Evolutionary conservation across 495 filamentous ascomycete species (phyloP).

Genomic region (Daldinia caldariorum): DNA sequence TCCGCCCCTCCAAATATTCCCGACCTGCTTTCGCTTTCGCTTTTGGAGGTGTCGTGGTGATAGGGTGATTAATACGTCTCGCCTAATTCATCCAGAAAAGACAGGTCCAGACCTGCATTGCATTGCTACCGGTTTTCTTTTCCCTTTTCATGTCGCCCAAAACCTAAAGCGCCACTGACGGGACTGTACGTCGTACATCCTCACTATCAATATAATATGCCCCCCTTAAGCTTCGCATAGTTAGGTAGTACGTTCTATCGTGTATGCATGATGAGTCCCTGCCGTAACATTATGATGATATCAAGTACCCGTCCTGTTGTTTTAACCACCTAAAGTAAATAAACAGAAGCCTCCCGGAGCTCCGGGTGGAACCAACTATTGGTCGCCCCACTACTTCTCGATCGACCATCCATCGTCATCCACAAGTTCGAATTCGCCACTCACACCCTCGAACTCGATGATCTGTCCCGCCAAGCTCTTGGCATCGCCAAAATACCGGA

Average conservation of each 20-base stretch:
- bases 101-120: neutral
- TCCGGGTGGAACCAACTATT: neutral
- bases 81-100: neutral
- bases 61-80: neutral
- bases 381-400: neutral
- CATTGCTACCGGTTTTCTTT: neutral
- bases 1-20: neutral
- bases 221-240: neutral
- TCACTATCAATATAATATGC: neutral
- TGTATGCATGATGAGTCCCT: neutral
- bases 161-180: neutral
- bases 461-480: conserved; percentile 76
- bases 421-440: conserved; percentile 67
- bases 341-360: neutral
- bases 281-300: neutral
- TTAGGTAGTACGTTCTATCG: neutral
- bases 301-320: neutral
- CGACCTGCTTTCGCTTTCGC: too few species aligned
- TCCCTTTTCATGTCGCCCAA: neutral
- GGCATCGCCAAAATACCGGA: conserved; percentile 87
- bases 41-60: neutral
- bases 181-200: neutral
- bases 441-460: conserved; percentile 78
- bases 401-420: conserved; percentile 2
- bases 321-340: neutral